These are phyloP conservation scores for Thielaviopsis populi DNA, from an alignment of 2,329 filamentous ascomycete genomes.

Conservation along the genomic window DNA sequence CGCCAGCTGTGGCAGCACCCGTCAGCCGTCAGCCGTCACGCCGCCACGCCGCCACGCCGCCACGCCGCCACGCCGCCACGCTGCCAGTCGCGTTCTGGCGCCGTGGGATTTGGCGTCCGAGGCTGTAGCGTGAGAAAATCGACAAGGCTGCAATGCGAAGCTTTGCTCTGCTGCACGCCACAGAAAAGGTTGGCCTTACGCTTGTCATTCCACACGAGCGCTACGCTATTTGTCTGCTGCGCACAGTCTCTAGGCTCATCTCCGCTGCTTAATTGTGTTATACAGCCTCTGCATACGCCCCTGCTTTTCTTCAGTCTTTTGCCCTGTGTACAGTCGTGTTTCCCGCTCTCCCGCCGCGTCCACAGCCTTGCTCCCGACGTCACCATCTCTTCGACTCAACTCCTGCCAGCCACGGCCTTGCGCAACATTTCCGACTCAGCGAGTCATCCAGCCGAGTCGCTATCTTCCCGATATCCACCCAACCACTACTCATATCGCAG, in stretches of 20 bases:
- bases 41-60: neutral
- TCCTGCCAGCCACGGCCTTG: neutral
- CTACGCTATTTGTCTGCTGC: neutral
- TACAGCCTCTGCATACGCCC: too few relatives aligned
- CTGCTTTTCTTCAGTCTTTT: too few relatives aligned
- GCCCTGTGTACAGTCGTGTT: too few relatives aligned
- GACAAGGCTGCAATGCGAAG: neutral
- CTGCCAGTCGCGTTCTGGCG: neutral
- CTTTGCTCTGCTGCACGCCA: neutral
- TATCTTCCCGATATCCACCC: neutral
- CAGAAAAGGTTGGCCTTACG: neutral
- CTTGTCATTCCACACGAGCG: neutral
- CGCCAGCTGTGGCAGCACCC: too few relatives aligned
- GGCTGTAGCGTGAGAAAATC: neutral
- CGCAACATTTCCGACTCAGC: neutral
- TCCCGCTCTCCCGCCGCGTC: too few relatives aligned
- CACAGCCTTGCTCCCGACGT: neutral
- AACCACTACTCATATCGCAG: neutral
- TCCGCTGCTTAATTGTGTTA: neutral
- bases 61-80: neutral
- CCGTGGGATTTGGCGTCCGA: neutral
- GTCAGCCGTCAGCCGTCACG: neutral
- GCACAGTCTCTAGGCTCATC: neutral
- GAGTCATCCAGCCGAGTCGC: neutral
- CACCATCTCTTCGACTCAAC: neutral